Percentiles rank a stretch among this genome's conserved stretches.
These are phyloP conservation scores for Venustampulla echinocandica DNA, from an alignment of 495 filamentous ascomycete species.

Conservation along the genomic window DNA sequence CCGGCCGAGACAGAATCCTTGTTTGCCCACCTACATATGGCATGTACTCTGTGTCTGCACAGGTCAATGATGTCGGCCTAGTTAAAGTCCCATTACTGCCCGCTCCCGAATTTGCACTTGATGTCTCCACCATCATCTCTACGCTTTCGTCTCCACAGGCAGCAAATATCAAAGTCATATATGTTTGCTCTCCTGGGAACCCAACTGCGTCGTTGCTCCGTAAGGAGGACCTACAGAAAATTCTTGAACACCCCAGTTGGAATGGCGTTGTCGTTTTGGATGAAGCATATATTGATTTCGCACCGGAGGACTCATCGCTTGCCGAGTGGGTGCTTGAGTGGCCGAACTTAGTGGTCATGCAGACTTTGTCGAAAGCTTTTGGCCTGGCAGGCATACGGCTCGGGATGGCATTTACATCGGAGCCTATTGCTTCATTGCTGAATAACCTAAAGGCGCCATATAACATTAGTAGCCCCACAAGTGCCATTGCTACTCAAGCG, in stretches of 20 bases:
- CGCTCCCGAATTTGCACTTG: constrained; percentile 56
- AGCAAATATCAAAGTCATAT: constrained; percentile 72
- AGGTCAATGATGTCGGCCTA: constrained; percentile 82
- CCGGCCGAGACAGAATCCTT: constrained; percentile 80
- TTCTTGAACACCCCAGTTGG: constrained; percentile 86
- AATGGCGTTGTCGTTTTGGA: constrained; percentile 91
- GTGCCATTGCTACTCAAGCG: constrained; percentile 67
- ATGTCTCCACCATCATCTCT: constrained; percentile 57
- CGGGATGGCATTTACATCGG: constrained; percentile 53
- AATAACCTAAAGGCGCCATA: constrained; percentile 95
- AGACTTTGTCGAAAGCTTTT: constrained; percentile 93
- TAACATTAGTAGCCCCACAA: constrained; percentile 81
- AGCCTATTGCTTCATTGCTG: constrained; percentile 55
- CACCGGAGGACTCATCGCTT: constrained; percentile 65
- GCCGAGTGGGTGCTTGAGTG: constrained; percentile 90
- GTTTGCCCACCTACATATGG: constrained; percentile 96
- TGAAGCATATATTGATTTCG: constrained; percentile 96
- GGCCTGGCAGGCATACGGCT: constrained; percentile 86
- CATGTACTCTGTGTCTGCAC: constrained; percentile 92
- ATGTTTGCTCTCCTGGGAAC: constrained; percentile 91
- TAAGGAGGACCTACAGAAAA: constrained; percentile 62
- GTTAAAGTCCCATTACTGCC: constrained; percentile 70
- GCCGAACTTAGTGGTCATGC: constrained; percentile 98
- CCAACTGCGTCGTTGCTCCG: constrained; percentile 72
- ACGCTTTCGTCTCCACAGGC: constrained; percentile 45